phyloP scores from a whole-genome alignment of 164 flowering plant species.

The Magnolia changhungtana region DNA sequence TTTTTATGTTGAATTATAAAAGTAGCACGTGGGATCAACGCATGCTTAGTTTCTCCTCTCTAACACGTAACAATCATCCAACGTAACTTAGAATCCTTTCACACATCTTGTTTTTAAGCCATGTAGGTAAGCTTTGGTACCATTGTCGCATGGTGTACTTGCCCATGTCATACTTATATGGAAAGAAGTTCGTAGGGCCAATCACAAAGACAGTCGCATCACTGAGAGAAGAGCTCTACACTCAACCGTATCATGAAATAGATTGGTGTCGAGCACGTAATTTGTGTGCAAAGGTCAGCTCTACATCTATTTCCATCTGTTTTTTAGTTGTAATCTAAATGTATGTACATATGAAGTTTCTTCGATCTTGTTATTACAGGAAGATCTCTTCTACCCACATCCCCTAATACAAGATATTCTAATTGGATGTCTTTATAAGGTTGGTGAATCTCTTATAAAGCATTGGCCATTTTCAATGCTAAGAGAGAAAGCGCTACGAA shows the following conservation, averaged over 20 bases:
- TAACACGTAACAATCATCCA: too few species aligned
- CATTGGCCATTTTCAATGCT: slow-evolving; percentile 30
- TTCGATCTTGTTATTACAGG: slow-evolving; percentile 21
- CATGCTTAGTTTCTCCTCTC: background rate
- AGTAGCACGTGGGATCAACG: too few species aligned
- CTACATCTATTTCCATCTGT: background rate
- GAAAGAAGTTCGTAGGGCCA: slow-evolving; percentile 49
- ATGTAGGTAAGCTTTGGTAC: slow-evolving; percentile 34
- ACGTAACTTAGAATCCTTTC: background rate
- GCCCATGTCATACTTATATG: slow-evolving; percentile 39
- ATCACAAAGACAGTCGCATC: slow-evolving; percentile 31
- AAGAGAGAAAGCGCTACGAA: slow-evolving; percentile 30
- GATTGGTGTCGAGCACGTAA: slow-evolving; percentile 47
- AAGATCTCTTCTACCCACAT: slow-evolving; percentile 40
- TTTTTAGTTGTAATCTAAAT: background rate
- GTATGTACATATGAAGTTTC: background rate
- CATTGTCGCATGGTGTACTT: slow-evolving; percentile 30
- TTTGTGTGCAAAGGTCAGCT: slow-evolving; percentile 47
- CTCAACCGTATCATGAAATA: slow-evolving; percentile 31
- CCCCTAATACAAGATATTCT: slow-evolving; percentile 31
- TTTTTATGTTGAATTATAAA: too few species aligned
- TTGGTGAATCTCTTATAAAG: slow-evolving; percentile 29
- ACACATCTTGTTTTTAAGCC: background rate
- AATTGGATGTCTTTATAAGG: slow-evolving; percentile 28
- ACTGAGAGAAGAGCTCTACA: slow-evolving; percentile 42